Evolutionary conservation across 2,329 filamentous ascomycete species (phyloP).

Genomic region (Fusarium phyllophilum): DNA sequence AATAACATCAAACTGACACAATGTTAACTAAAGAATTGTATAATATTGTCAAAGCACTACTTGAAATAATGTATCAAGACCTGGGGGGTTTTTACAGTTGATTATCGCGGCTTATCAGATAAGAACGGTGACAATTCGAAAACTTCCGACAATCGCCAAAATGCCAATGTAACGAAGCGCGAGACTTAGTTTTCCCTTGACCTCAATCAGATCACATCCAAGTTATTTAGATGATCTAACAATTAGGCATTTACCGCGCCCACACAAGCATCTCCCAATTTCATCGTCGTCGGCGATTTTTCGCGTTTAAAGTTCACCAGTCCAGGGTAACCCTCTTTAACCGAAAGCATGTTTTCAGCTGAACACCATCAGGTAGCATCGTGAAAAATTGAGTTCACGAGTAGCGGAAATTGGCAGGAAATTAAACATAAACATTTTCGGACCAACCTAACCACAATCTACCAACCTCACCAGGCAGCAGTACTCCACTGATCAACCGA

Average conservation of each 20-base stretch:
- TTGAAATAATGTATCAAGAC: no score
- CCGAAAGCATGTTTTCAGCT: neutral
- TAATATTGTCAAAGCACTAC: no score
- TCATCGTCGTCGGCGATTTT: neutral
- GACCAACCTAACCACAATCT: neutral
- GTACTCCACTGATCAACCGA: constrained; percentile 13
- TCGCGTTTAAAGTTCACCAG: neutral
- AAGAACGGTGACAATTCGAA: no score
- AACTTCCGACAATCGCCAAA: no score
- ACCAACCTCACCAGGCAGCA: neutral
- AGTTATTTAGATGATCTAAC: no score
- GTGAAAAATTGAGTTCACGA: neutral
- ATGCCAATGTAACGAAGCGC: no score
- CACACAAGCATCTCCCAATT: no score
- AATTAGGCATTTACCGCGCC: no score
- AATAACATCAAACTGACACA: fast-evolving
- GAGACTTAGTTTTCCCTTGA: no score
- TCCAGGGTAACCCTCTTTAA: neutral
- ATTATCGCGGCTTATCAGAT: no score
- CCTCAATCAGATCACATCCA: no score
- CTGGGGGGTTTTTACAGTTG: no score
- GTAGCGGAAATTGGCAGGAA: constrained; percentile 16
- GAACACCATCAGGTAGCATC: neutral
- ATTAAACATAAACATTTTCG: neutral
- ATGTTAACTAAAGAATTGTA: neutral